Evolutionary conservation across 441 rosid genomes (phyloP).

Genomic region (Viola pubescens): DNA sequence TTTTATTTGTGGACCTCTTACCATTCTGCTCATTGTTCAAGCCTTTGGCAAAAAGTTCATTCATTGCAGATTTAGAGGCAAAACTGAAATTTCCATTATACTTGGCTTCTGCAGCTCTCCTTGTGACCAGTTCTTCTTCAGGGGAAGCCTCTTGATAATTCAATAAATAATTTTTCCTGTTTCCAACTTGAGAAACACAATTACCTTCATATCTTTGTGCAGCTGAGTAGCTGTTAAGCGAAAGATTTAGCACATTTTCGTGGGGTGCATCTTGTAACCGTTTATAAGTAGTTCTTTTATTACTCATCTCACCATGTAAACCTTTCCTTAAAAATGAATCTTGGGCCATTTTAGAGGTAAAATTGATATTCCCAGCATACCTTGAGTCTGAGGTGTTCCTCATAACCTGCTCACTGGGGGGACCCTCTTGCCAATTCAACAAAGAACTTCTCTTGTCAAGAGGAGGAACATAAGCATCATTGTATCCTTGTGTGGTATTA

Average conservation of each 20-base stretch:
- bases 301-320: slow-evolving; percentile 26
- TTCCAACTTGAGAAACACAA: slow-evolving; percentile 25
- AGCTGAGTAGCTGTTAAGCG: slow-evolving; percentile 36
- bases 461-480: slow-evolving; percentile 27
- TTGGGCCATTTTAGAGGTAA: slow-evolving; percentile 30
- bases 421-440: slow-evolving; percentile 26
- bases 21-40: slow-evolving; percentile 26
- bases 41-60: slow-evolving; percentile 30
- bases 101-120: slow-evolving; percentile 34
- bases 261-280: slow-evolving; percentile 26
- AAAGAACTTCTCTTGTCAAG: slow-evolving; percentile 24
- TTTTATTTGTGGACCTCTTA: slow-evolving; percentile 22
- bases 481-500: slow-evolving; percentile 32
- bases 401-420: slow-evolving; percentile 24
- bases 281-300: slow-evolving; percentile 22
- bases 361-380: slow-evolving; percentile 26
- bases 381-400: slow-evolving; percentile 35
- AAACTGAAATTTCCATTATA: slow-evolving; percentile 27
- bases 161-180: slow-evolving; percentile 19
- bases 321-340: slow-evolving; percentile 30
- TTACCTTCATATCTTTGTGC: slow-evolving; percentile 33
- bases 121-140: slow-evolving; percentile 26
- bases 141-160: slow-evolving; percentile 23
- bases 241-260: slow-evolving; percentile 32
- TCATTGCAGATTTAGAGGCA: slow-evolving; percentile 31